Percentiles rank a stretch among this genome's conserved stretches.
Evolutionary conservation across 352 stramenopile genomes (phyloP).

Genomic region (Pilasporangium apinafurcum): DNA sequence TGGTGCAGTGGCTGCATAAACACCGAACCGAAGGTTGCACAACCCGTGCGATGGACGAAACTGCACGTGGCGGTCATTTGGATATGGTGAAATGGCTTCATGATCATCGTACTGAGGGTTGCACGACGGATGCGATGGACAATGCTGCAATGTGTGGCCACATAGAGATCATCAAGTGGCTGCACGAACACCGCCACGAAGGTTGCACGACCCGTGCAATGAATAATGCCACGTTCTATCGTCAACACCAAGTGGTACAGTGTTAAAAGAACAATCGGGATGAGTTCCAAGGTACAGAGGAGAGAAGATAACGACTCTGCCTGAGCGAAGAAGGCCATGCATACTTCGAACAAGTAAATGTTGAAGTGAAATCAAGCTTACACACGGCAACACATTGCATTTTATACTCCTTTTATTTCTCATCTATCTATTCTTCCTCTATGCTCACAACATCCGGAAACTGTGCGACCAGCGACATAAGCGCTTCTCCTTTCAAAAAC

Average conservation of each 20-base stretch:
- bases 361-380: no score
- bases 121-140: slow-evolving; percentile 11
- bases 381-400: no score
- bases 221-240: slow-evolving; percentile 7
- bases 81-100: slow-evolving; percentile 8
- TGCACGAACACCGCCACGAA: slow-evolving; percentile 5
- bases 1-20: slow-evolving; percentile 12
- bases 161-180: slow-evolving; percentile 6
- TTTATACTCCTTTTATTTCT: no score
- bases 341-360: no score
- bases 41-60: slow-evolving; percentile 11
- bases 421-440: no score
- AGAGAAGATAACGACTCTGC: no score
- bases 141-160: slow-evolving; percentile 3
- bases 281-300: no score
- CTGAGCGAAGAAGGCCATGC: no score
- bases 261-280: no score
- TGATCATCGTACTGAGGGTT: slow-evolving; percentile 4
- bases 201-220: slow-evolving; percentile 9
- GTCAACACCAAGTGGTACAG: no score
- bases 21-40: slow-evolving; percentile 17
- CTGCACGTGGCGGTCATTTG: slow-evolving; percentile 5
- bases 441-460: slow-evolving; percentile 37
- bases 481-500: slow-evolving; percentile 33
- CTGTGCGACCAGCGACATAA: slow-evolving; percentile 18